Evolutionary conservation across 306 rosid species (phyloP), one percentile per base, ranked within the genome.

Genomic region (Trichosanthes cucumerina): DNA sequence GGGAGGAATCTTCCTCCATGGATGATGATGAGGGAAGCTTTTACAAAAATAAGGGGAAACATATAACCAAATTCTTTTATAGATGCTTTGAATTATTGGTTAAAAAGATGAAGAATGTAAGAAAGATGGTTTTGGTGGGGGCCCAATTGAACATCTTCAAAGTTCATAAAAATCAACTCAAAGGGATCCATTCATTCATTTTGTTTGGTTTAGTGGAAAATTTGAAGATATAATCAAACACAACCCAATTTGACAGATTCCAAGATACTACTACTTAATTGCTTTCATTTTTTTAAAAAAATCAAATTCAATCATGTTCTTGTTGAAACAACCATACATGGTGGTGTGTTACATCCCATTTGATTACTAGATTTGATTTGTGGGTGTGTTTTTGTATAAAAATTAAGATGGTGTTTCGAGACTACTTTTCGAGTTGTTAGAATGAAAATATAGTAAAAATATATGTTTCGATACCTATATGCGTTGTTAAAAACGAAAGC

Each of bases 61-160:
- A 70, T 6, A 16, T 72, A 72, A 72, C 77, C 24, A 49, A 73
- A 46, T 73, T 73, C 43, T 49, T 73, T 70, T 73, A 33, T 7
- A 49, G 77, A 73, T 73, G 60, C 77, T 73, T 73, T 73, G 77
- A 73, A 73, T 73, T 28, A 73, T 73, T 73, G 59, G 57, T 49
- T 44, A 28, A 47, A 73, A 73, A 47, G 38, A 39, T 69, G 75
- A 26, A 18, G 53, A 21, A 41, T 39, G 75, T 41, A 69, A 11
- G 75, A 69, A 69, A 69, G 75, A 71, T 71, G 53, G 75, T 4
- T 8, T 70, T 26, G 44, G 77, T 73, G 59, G 77, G 77, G 24
- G 24, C 75, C 34, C 5, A 43, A 3, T 65, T 65, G 24, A 36
- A 65, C 47, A 65, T 34, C 72, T 65, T 65, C 72, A 33, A 62